A percentile compares a stretch with the other conserved stretches of the same genome.
Evolutionary conservation across 768 basidiomycete species (phyloP).

Genomic region (Amanita molliuscula): DNA sequence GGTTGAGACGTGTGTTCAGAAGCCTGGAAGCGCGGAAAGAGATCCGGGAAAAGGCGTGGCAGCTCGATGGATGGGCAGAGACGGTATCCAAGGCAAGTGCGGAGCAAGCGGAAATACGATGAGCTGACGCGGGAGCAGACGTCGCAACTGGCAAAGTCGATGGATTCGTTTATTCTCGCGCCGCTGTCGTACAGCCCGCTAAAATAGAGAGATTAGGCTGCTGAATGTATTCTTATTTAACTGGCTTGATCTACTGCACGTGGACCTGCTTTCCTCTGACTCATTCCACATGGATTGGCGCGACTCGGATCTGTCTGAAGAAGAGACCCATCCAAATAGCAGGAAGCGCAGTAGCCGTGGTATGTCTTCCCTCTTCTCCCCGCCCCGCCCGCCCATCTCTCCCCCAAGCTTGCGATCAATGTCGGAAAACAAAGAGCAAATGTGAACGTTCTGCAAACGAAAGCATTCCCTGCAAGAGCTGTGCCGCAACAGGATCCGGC

Average conservation of each 20-base stretch:
- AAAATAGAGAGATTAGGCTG: conserved; percentile 36
- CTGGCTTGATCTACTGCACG: conserved; percentile 2
- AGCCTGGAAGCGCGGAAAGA: conserved; percentile 75
- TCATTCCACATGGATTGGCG: conserved; percentile 37
- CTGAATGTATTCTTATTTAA: background rate
- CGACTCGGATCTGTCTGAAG: conserved; percentile 53
- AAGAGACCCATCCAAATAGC: conserved; percentile 29
- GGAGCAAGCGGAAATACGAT: conserved; percentile 6
- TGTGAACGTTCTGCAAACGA: conserved; percentile 52
- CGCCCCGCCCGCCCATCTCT: conserved; percentile 1
- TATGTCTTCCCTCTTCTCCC: conserved; percentile 12
- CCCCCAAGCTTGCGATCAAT: conserved; percentile 71
- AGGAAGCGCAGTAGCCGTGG: conserved; percentile 57
- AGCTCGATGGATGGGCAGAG: conserved; percentile 90
- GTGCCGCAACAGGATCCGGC: conserved; percentile 46
- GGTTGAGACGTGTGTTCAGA: conserved; percentile 22
- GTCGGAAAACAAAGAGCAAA: conserved; percentile 81
- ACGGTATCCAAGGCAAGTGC: conserved; percentile 76
- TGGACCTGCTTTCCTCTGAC: conserved; percentile 7
- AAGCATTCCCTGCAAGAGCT: conserved; percentile 50
- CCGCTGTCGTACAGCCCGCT: conserved; percentile 81
- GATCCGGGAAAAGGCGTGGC: conserved; percentile 85
- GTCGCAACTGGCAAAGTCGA: conserved; percentile 70
- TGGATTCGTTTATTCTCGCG: conserved; percentile 80
- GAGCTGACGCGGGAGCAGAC: conserved; percentile 42